Evolutionary conservation across 768 basidiomycete genomes (phyloP).

Genomic region (Termitomyces sp.): DNA sequence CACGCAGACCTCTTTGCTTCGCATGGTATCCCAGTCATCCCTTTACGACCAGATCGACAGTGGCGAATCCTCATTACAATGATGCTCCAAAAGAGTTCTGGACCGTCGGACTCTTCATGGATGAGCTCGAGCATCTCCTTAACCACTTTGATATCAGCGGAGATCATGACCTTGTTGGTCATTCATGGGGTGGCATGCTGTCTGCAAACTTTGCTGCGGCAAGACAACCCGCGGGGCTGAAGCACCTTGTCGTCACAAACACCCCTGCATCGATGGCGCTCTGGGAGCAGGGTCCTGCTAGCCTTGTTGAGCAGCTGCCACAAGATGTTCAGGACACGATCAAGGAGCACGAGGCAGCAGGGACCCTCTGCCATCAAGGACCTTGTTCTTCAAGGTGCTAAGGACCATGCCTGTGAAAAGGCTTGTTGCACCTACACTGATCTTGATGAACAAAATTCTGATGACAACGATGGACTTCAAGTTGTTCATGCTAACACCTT

Average conservation of each 20-base stretch:
- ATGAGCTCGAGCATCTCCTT: slow-evolving; percentile 50
- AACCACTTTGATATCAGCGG: slow-evolving; percentile 31
- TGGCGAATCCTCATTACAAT: slow-evolving; percentile 36
- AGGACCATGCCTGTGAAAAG: too few relatives aligned
- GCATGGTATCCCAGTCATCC: slow-evolving; percentile 31
- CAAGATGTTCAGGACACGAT: slow-evolving; percentile 15
- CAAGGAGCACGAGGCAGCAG: slow-evolving; percentile 14
- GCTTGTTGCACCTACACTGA: too few relatives aligned
- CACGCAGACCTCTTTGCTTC: slow-evolving; percentile 18
- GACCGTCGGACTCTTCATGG: slow-evolving; percentile 38
- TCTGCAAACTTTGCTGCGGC: slow-evolving; percentile 31
- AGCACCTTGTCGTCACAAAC: slow-evolving; percentile 25
- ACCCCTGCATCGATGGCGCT: slow-evolving; percentile 24
- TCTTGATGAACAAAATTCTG: too few relatives aligned
- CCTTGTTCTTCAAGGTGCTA: too few relatives aligned
- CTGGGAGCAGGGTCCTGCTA: slow-evolving; percentile 17
- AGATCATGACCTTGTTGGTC: slow-evolving; percentile 41
- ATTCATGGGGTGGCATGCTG: slow-evolving; percentile 56
- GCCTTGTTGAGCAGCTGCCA: slow-evolving; percentile 12
- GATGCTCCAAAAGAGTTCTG: slow-evolving; percentile 33
- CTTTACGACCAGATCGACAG: slow-evolving; percentile 49
- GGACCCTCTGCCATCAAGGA: too few relatives aligned
- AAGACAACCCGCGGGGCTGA: slow-evolving; percentile 32
- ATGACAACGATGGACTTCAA: too few relatives aligned
- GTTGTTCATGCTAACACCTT: too few relatives aligned